Conservation (phyloP, 108 stramenopile species). For the Nitzschia sp. region DNA sequence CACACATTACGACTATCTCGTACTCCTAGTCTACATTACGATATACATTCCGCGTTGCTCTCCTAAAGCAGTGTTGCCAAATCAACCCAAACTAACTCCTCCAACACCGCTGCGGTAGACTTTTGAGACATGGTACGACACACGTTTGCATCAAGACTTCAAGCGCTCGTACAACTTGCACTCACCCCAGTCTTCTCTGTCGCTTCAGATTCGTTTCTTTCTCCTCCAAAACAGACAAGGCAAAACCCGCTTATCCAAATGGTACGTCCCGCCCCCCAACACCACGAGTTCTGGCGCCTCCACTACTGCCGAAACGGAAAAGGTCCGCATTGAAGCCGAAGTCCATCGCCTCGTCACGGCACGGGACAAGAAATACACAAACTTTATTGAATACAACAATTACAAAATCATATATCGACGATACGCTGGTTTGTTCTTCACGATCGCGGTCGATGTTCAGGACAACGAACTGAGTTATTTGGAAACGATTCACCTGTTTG, state of each 20-base stretch:
- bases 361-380: conserved; percentile 98
- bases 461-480: conserved; percentile 98
- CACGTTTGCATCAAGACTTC: background rate
- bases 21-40: background rate
- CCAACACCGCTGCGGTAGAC: too few relatives aligned
- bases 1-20: too few relatives aligned
- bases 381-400: conserved; percentile 98
- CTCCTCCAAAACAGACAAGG: conserved; percentile 99
- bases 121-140: background rate
- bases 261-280: conserved; percentile 84
- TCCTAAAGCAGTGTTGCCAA: background rate
- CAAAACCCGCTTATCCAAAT: conserved; percentile 99
- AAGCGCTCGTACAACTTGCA: conserved; percentile 1
- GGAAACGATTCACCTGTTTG: conserved; percentile 99
- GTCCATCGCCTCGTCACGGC: conserved; percentile 95
- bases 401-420: conserved; percentile 99
- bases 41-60: background rate
- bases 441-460: conserved; percentile 95
- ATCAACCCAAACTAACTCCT: background rate
- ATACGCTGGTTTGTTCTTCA: conserved; percentile 98
- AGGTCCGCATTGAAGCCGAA: conserved; percentile 94
- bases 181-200: background rate
- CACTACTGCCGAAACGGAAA: conserved; percentile 80
- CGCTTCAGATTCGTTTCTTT: conserved; percentile 95
- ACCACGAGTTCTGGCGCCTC: conserved; percentile 29